phyloP scores from a whole-genome alignment of 352 stramenopile genomes.

The Phytopythium oedochilum region DNA sequence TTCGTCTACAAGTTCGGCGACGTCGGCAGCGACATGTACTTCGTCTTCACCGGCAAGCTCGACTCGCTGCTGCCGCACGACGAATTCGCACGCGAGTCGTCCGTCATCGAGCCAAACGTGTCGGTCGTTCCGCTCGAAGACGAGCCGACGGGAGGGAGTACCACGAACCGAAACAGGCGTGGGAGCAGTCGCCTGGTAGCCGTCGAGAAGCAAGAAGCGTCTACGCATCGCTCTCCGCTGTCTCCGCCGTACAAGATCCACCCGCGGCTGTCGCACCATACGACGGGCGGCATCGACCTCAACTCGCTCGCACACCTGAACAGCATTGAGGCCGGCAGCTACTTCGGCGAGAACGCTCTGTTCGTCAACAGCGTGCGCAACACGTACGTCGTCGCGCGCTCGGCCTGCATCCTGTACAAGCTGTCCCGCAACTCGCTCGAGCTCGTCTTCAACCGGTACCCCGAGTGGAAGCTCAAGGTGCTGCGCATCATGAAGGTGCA shows the following conservation, averaged over 20 bases:
- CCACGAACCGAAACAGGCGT: neutral
- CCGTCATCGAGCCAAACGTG: conserved; percentile 19
- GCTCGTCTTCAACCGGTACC: conserved; percentile 41
- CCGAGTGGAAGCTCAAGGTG: conserved; percentile 42
- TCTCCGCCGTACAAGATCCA: conserved; percentile 11
- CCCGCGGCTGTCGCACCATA: conserved; percentile 12
- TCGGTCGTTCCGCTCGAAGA: neutral
- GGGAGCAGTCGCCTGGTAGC: too few relatives aligned
- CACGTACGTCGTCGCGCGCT: conserved; percentile 29
- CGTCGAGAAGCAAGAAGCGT: conserved; percentile 3
- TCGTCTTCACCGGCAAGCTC: conserved; percentile 46
- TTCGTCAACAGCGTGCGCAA: conserved; percentile 38
- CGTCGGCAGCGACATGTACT: conserved; percentile 52
- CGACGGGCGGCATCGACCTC: conserved; percentile 12
- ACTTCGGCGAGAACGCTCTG: conserved; percentile 41
- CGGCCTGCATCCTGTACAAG: conserved; percentile 43
- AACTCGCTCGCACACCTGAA: conserved; percentile 42
- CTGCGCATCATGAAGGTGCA: conserved; percentile 20
- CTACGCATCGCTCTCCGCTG: neutral
- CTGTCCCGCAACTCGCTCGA: conserved; percentile 39
- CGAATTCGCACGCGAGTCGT: conserved; percentile 21
- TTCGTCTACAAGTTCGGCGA: conserved; percentile 39
- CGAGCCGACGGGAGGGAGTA: neutral
- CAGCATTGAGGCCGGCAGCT: conserved; percentile 33
- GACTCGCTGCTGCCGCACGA: conserved; percentile 22